These are phyloP conservation scores for Haberlea rhodopensis DNA, from an alignment of 257 asterid species.

Conservation along the genomic window DNA sequence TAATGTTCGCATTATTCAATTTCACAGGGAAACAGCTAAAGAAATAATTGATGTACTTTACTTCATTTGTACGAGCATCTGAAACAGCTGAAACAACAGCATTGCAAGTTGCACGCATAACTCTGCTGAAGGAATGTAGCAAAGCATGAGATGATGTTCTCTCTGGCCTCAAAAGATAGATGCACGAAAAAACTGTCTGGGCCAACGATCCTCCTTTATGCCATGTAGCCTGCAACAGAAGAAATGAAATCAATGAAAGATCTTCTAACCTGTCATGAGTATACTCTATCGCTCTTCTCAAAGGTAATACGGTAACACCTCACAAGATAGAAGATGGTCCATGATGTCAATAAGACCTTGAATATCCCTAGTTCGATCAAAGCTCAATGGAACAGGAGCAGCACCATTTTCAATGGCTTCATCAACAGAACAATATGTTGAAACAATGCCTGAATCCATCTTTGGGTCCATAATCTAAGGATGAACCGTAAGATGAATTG, in stretches of 20 bases:
- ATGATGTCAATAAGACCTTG: constrained; percentile 70
- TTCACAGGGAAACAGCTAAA: constrained; percentile 26
- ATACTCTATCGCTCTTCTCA: constrained; percentile 1
- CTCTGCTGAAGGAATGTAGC: constrained; percentile 83
- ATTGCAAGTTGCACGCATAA: constrained; percentile 79
- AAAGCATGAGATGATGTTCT: constrained; percentile 81
- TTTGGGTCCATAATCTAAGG: constrained; percentile 99
- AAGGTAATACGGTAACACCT: constrained; percentile 49
- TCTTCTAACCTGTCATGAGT: constrained; percentile 14
- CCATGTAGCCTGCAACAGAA: constrained; percentile 88
- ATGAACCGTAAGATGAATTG: constrained; percentile 28
- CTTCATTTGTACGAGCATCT: constrained; percentile 94
- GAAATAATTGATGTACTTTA: constrained; percentile 59
- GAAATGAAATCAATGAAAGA: constrained; percentile 18
- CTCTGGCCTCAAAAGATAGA: constrained; percentile 90
- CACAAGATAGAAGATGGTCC: constrained; percentile 97
- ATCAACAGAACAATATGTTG: constrained; percentile 84
- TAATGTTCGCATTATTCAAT: background rate
- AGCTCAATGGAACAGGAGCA: constrained; percentile 95
- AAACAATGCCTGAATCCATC: constrained; percentile 99
- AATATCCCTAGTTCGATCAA: constrained; percentile 67
- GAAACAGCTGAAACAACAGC: constrained; percentile 85
- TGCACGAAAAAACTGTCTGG: constrained; percentile 89
- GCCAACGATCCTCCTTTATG: constrained; percentile 96
- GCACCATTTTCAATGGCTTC: constrained; percentile 98